phyloP scores from a whole-genome alignment of 768 basidiomycete species.

The Rhizopogon vinicolor region DNA sequence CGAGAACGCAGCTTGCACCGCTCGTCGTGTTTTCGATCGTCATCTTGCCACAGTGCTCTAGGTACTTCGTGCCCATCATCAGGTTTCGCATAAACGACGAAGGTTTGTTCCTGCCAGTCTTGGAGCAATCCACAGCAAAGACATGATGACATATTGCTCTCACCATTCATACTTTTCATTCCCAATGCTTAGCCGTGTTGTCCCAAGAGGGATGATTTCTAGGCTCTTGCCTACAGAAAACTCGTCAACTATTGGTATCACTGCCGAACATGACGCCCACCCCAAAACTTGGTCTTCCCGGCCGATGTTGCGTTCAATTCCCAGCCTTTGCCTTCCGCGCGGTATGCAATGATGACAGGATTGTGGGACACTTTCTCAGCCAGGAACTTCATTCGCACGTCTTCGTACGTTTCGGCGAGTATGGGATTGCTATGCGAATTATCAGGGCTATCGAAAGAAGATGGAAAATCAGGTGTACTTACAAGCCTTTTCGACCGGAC shows the following conservation, averaged over 20 bases:
- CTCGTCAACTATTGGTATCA: conserved; percentile 10
- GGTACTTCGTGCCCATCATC: conserved; percentile 87
- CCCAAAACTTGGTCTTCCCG: conserved; percentile 89
- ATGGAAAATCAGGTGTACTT: conserved; percentile 26
- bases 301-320: conserved; percentile 69
- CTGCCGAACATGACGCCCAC: conserved; percentile 37
- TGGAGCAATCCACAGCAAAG: conserved; percentile 2
- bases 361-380: conserved; percentile 87
- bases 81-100: conserved; percentile 87
- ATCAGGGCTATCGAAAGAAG: conserved; percentile 1
- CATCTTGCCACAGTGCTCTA: conserved; percentile 83
- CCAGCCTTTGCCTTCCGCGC: conserved; percentile 79
- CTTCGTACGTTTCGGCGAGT: conserved; percentile 87
- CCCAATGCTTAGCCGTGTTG: conserved; percentile 61
- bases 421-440: conserved; percentile 66
- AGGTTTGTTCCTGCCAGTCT: conserved; percentile 64
- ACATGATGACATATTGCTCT: conserved; percentile 14
- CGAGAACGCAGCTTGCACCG: conserved; percentile 59
- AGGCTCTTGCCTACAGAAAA: conserved; percentile 69
- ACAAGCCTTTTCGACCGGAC: conserved; percentile 87
- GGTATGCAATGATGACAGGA: conserved; percentile 80
- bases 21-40: conserved; percentile 59
- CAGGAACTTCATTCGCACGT: conserved; percentile 73
- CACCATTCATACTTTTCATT: conserved; percentile 71
- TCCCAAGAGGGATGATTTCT: conserved; percentile 80